phyloP scores from a whole-genome alignment of 768 basidiomycete genomes.

The Amanita brunnescens region DNA sequence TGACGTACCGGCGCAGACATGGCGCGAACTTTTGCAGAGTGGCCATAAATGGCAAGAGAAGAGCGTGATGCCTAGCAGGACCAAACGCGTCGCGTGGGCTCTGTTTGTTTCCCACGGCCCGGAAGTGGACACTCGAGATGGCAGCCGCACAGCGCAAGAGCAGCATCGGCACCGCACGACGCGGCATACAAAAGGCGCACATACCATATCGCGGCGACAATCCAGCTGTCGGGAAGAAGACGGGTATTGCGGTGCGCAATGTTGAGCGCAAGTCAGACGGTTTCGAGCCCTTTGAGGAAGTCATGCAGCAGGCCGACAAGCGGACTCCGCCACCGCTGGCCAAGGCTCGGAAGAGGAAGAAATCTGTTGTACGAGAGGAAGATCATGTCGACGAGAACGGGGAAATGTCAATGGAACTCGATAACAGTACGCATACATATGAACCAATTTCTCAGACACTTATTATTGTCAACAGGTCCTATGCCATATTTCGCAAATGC shows the following conservation, averaged over 20 bases:
- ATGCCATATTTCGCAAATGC: slow-evolving; percentile 33
- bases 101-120: slow-evolving; percentile 8
- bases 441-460: neutral
- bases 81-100: slow-evolving; percentile 8
- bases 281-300: slow-evolving; percentile 73
- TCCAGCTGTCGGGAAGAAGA: slow-evolving; percentile 71
- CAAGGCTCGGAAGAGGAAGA: slow-evolving; percentile 39
- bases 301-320: slow-evolving; percentile 62
- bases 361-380: slow-evolving; percentile 26
- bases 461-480: slow-evolving; percentile 25
- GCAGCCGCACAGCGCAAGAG: slow-evolving; percentile 38
- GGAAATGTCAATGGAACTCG: slow-evolving; percentile 73
- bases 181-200: slow-evolving; percentile 56
- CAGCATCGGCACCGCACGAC: slow-evolving; percentile 36
- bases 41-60: slow-evolving; percentile 3
- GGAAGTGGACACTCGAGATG: slow-evolving; percentile 21
- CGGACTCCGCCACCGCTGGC: slow-evolving; percentile 50
- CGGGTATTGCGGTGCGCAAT: slow-evolving; percentile 59
- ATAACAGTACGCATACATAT: slow-evolving; percentile 45
- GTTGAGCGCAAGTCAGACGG: slow-evolving; percentile 73
- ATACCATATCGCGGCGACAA: slow-evolving; percentile 76
- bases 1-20: neutral
- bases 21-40: neutral
- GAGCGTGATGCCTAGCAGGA: neutral
- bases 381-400: slow-evolving; percentile 48